Conservation (phyloP, 192 early-diverging fungal species). For the Entomortierella lignicola region DNA sequence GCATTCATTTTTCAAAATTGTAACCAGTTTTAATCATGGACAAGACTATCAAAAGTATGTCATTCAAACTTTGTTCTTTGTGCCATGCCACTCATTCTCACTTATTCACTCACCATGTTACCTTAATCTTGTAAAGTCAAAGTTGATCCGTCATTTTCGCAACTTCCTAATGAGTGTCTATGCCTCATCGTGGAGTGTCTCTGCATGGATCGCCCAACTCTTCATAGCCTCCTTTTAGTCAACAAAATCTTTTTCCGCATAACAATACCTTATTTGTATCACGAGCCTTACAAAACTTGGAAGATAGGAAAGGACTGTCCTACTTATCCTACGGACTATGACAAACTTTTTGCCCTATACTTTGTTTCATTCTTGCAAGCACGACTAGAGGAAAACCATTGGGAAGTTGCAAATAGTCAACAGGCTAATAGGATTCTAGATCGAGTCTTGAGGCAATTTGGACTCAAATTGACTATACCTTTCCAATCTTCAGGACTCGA, state of each 20-base stretch:
- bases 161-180: neutral
- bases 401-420: neutral
- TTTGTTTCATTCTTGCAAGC: neutral
- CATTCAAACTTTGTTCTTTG: too few relatives aligned
- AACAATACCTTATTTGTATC: neutral
- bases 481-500: neutral
- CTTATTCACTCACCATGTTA: too few relatives aligned
- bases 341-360: neutral
- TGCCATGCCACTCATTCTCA: too few relatives aligned
- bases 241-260: slow-evolving; percentile 27
- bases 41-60: too few relatives aligned
- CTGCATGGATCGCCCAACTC: neutral
- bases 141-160: too few relatives aligned
- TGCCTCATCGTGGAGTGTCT: neutral
- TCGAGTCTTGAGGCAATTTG: neutral
- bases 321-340: neutral
- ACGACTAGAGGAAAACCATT: neutral
- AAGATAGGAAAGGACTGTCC: neutral
- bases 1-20: too few relatives aligned
- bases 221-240: slow-evolving; percentile 14
- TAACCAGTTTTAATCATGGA: too few relatives aligned
- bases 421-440: neutral
- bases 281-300: neutral
- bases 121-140: too few relatives aligned
- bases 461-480: neutral